Base-by-base conservation (phyloP, 495 filamentous ascomycete genomes). In the Bacidia rubella region DNA sequence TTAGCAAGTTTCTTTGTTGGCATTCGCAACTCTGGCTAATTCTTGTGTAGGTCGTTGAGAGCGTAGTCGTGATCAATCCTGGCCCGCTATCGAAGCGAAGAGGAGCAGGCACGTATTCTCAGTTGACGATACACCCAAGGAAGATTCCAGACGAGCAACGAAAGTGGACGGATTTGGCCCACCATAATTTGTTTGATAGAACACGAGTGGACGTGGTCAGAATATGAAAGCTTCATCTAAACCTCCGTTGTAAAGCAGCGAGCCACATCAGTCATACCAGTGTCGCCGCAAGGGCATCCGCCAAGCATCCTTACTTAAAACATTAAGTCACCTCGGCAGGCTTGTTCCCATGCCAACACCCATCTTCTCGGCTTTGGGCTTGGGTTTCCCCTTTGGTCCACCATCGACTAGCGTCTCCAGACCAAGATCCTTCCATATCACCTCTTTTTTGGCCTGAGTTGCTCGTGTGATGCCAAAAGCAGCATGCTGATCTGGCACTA, bases 401-500 rank as follows among this genome's bases (percentile, higher is more conserved):
- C 41, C 49, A 23, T 48, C 58, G 32, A 58, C 42, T 47, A 64
- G 46, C 71, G 67, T 71, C 40, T 75, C 72, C 26, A 96, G 65
- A 1, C 88, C 87, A 11, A 95, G 62, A 70, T 96, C 92, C 61
- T 85, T 81, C 92, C 90, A 96, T 2, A 82, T 80, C 2, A 80
- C 70, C 68, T 90, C 88, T 49, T 74, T 38, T 47, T 47, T 59
- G 49, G 51, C 54, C 69, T 85, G 80, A 56, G 81, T 95, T 0
- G 90, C 92, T 59, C 89, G 78, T 60, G 83, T 77, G 60, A 98
- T 96, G 1, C 92, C 92, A 68, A 95, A 98, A 4, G 92, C 92
- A 1, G 92, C 90, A 66, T 98, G 92, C 71, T 95, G 89, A 61
- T 97, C 89, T 0, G 92, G 92, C 11, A 98, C 90, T 2, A 98